Conservation (phyloP, 2,329 filamentous ascomycete species). For the Curvularia sp. region DNA sequence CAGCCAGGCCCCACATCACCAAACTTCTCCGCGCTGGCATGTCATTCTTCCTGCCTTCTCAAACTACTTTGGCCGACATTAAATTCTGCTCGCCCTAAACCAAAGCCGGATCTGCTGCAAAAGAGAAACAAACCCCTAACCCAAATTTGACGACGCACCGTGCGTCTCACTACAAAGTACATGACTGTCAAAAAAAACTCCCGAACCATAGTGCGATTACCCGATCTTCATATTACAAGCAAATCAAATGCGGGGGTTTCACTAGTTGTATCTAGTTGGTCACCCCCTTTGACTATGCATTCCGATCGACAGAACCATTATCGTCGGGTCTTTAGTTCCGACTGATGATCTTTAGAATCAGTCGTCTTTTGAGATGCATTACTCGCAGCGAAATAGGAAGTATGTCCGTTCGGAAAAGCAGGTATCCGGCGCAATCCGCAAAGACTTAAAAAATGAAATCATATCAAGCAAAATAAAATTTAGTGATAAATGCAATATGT, state of each 20-base stretch:
- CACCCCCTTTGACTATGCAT: slow-evolving; percentile 2
- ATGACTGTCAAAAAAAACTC: background rate
- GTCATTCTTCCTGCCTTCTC: background rate
- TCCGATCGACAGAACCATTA: slow-evolving; percentile 3
- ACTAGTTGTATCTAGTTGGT: slow-evolving; percentile 3
- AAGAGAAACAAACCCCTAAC: background rate
- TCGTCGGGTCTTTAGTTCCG: slow-evolving; percentile 3
- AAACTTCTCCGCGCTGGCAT: background rate
- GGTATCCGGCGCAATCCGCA: background rate
- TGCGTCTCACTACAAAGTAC: background rate
- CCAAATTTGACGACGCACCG: background rate
- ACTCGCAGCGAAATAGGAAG: background rate
- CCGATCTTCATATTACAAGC: background rate
- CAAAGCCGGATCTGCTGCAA: background rate
- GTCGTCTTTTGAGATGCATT: background rate
- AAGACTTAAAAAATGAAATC: background rate
- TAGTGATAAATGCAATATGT: background rate
- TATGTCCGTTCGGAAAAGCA: background rate
- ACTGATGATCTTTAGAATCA: background rate
- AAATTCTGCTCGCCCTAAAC: background rate
- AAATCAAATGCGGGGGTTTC: slow-evolving; percentile 3
- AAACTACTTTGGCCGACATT: background rate
- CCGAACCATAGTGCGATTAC: background rate
- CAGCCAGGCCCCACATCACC: background rate
- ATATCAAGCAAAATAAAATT: background rate